Base-by-base conservation (phyloP, 306 rosid species). In the Sesbania bispinosa region DNA sequence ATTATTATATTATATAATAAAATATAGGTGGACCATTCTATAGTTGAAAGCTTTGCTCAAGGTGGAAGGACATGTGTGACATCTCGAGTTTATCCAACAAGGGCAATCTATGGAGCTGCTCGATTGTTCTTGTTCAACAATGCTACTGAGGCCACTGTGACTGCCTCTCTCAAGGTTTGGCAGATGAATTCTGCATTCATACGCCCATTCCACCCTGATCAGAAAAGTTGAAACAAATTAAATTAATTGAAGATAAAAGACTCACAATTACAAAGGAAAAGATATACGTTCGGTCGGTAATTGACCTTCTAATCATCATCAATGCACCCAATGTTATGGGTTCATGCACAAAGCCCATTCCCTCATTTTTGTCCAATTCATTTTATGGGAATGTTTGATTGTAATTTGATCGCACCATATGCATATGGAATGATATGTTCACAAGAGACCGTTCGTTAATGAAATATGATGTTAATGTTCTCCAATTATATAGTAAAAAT, bases 141-240 rank as follows among this genome's bases (percentile, higher is more conserved):
- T 68, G 98, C 97, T 11, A 86, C 89, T 7, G 89, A 86, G 29
- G 74, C 84, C 11, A 77, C 75, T 7, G 82, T 94, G 1, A 94
- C 85, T 7, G 84, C 94, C 24, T 90, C 97, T 2, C 36, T 94
- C 30, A 83, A 81, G 26, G 27, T 90, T 71, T 94, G 98, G 98
- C 92, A 94, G 77, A 84, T 94, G 97, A 90, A 94, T 74, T 88
- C 98, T 73, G 98, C 98, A 2, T 94, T 90, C 66, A 88, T 94
- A 23, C 97, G 65, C 7, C 98, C 98, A 64, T 90, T 32, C 51
- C 83, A 65, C 10, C 83, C 89, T 3, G 68, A 77, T 18, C 77
- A 66, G 2, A 58, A 48, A 61, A 71, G 15, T 7, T 71, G n/a
- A 13, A 13, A 16, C 10, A 9, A 1, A 19, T 19, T 38, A 16